Percentiles rank a stretch among this genome's conserved stretches.
phyloP scores from a whole-genome alignment of 805 yeast genomes.

The Candida boidinii region DNA sequence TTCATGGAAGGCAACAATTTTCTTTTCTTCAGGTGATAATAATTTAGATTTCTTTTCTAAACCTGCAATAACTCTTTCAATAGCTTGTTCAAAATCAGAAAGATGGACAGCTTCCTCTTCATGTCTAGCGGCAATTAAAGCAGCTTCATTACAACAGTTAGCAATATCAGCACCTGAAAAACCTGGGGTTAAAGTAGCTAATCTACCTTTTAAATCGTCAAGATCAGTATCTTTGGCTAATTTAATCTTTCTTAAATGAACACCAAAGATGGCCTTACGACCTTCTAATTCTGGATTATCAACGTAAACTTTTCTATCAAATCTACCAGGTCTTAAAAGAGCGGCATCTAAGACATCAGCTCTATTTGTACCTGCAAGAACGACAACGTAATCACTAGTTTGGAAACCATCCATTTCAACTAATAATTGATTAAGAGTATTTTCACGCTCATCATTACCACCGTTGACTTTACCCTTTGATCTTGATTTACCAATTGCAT shows the following conservation, averaged over 20 bases:
- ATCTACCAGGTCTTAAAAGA: slow-evolving; percentile 93
- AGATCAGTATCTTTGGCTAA: slow-evolving; percentile 36
- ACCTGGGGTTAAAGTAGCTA: slow-evolving; percentile 96
- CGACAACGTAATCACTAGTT: slow-evolving; percentile 87
- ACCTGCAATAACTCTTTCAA: slow-evolving; percentile 96
- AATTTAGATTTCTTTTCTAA: slow-evolving; percentile 83
- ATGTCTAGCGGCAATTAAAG: slow-evolving; percentile 88
- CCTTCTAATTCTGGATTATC: slow-evolving; percentile 96
- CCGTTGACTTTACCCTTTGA: slow-evolving; percentile 58
- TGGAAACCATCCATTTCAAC: slow-evolving; percentile 99
- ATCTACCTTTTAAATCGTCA: slow-evolving; percentile 66
- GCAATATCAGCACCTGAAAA: slow-evolving; percentile 98
- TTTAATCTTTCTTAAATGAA: slow-evolving; percentile 70
- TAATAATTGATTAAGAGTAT: slow-evolving; percentile 87
- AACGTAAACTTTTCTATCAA: slow-evolving; percentile 85
- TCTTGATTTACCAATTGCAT: slow-evolving; percentile 94
- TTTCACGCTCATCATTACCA: slow-evolving; percentile 95
- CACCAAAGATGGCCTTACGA: slow-evolving; percentile 84
- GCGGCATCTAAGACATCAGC: slow-evolving; percentile 92
- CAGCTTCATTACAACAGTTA: slow-evolving; percentile 95
- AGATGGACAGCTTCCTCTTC: slow-evolving; percentile 63
- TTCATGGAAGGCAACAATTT: slow-evolving; percentile 92
- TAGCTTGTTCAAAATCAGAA: slow-evolving; percentile 88
- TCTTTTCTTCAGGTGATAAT: slow-evolving; percentile 78
- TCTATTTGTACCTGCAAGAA: slow-evolving; percentile 94